Base-by-base conservation (phyloP, 2,329 filamentous ascomycete genomes). In the Phymatotrichopsis omnivora region DNA sequence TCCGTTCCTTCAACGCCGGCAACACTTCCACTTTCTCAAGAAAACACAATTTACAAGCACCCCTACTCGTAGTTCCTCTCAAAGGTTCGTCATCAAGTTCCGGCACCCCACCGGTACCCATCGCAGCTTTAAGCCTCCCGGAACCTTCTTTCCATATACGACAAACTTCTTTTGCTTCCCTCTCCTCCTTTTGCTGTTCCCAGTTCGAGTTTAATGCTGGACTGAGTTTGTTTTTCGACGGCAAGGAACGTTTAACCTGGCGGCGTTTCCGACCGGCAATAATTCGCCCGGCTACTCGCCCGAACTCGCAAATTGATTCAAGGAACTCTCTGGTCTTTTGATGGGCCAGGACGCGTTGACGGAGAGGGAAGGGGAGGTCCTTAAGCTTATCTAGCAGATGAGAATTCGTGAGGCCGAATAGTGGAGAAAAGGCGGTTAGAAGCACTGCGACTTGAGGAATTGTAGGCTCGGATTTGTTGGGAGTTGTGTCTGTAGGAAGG, bases 341-440 rank as follows among this genome's bases (percentile, higher is more conserved):
- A 11, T 51, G 31, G 1, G 56, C 40, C 7, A 59, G 45, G 4
- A 59, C 40, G 3, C 56, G 51, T 41, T 59, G 57, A 11, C 57
- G 53, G 10, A 57, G 48, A 5, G 56, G 53, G 46, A 58, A 59
- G 8, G 53, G 49, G 14, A 58, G 57, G 4, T 46, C 37, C 24
- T 54, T 58, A 11, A 59, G 44, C 30, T 54, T 51, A 14, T 51
- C 49, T 2, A 59, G 45, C 16, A 59, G 50, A 8, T 49, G 47
- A n/a, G 45, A 45, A 11, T 55, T 42, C n/a, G 55, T 47, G 7
- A 56, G 49, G 11, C 56, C 33, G 27, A 56, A 54, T 8, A 57
- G 37, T 5, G 55, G 49, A 12, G 56, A 46, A 40, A 57, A 45
- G 4, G 41, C 47, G 22, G 53, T 45, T 5, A 59, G 53, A 12